These are phyloP conservation scores for Carex scoparia DNA, from an alignment of 176 grass and related monocot species.

Conservation along the genomic window DNA sequence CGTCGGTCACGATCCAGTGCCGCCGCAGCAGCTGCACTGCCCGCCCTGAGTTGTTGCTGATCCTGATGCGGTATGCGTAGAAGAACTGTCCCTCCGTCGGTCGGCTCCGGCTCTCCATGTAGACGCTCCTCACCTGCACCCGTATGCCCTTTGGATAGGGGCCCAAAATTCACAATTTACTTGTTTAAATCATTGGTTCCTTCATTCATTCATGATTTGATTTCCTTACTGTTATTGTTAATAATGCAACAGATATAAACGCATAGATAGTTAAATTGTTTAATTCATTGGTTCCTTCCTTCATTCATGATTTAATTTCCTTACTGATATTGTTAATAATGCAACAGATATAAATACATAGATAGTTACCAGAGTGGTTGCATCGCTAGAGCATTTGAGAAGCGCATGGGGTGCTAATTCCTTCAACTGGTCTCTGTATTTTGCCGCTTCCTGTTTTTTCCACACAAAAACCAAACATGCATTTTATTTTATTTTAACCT, in stretches of 20 bases:
- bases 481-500: neutral
- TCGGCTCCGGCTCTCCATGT: conserved; percentile 71
- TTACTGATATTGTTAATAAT: neutral
- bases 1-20: conserved; percentile 17
- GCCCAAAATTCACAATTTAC: neutral
- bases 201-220: neutral
- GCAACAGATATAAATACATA: neutral
- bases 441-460: conserved; percentile 54
- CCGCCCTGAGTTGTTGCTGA: conserved; percentile 44
- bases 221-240: neutral
- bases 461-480: conserved; percentile 13
- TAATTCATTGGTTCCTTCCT: neutral
- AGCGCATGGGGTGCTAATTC: conserved; percentile 67
- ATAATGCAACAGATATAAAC: neutral
- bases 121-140: conserved; percentile 85
- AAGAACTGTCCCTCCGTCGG: conserved; percentile 78
- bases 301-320: neutral
- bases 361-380: conserved; percentile 55
- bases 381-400: conserved; percentile 82
- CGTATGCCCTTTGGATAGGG: conserved; percentile 53
- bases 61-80: conserved; percentile 81
- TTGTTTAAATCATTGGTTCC: neutral
- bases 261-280: neutral
- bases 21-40: conserved; percentile 18
- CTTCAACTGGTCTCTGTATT: conserved; percentile 69